Evolutionary conservation across 306 rosid genomes (phyloP).

Genomic region (Glycine soja): DNA sequence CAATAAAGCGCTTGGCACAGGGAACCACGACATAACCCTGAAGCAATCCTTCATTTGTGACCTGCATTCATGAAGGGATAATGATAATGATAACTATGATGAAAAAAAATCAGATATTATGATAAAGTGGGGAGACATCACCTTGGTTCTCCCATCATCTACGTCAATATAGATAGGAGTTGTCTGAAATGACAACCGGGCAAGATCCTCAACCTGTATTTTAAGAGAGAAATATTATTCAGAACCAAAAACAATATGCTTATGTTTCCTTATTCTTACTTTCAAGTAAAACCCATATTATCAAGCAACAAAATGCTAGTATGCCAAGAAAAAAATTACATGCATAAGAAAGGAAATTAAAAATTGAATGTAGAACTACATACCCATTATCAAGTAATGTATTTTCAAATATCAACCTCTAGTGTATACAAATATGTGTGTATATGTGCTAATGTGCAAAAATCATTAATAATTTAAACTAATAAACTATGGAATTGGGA

Average conservation of each 20-base stretch:
- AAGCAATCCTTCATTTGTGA: slow-evolving; percentile 93
- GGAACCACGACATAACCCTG: slow-evolving; percentile 96
- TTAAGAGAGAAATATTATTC: slow-evolving; percentile 17
- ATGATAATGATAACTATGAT: slow-evolving; percentile 14
- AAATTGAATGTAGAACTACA: neutral
- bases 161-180: slow-evolving; percentile 80
- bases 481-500: neutral
- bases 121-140: slow-evolving; percentile 41
- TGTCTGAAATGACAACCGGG: slow-evolving; percentile 79
- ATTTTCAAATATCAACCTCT: neutral
- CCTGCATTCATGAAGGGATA: slow-evolving; percentile 53
- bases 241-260: slow-evolving; percentile 24
- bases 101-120: slow-evolving; percentile 14
- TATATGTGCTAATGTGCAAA: neutral
- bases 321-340: neutral
- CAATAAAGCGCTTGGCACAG: slow-evolving; percentile 78
- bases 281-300: slow-evolving; percentile 8
- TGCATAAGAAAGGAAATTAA: neutral
- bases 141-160: slow-evolving; percentile 90
- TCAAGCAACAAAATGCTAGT: neutral
- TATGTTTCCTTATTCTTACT: slow-evolving; percentile 2
- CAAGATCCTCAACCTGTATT: slow-evolving; percentile 92
- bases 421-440: neutral
- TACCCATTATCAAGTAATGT: slow-evolving; percentile 1
- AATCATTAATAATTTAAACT: slow-evolving; percentile 3